These are phyloP conservation scores for Cladosporium sp. DNA, from an alignment of 2,329 filamentous ascomycete species.

Conservation along the genomic window DNA sequence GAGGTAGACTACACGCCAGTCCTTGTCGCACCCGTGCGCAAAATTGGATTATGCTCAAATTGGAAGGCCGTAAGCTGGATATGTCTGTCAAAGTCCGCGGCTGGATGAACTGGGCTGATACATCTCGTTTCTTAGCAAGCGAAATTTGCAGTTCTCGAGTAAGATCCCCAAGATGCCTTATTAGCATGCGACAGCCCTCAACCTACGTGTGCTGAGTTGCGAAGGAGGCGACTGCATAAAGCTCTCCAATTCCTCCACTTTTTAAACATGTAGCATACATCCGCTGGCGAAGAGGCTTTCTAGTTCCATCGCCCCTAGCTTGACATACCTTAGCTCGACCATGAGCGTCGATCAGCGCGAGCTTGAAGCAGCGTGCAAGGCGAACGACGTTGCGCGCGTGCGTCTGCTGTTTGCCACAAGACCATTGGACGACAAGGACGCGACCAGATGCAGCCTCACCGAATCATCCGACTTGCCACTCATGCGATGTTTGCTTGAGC, in stretches of 20 bases:
- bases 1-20: too few relatives aligned
- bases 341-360: not conserved
- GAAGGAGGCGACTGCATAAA: not conserved
- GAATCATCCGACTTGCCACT: not conserved
- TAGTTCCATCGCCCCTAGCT: not conserved
- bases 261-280: not conserved
- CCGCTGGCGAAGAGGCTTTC: not conserved
- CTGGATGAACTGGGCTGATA: too few relatives aligned
- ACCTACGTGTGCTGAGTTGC: not conserved
- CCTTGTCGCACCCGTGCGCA: too few relatives aligned
- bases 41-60: too few relatives aligned
- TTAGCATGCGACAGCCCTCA: slow-evolving; percentile 8
- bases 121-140: not conserved
- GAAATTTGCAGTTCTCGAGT: not conserved
- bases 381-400: not conserved
- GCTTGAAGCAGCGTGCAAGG: not conserved
- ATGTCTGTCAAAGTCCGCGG: too few relatives aligned
- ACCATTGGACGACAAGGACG: not conserved
- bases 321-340: not conserved
- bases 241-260: not conserved
- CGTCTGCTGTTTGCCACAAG: slow-evolving; percentile 2
- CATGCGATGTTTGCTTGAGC: not conserved
- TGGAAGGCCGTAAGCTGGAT: too few relatives aligned
- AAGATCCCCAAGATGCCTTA: not conserved
- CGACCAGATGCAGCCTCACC: not conserved